These are phyloP conservation scores for Cyberlindnera veronae DNA, from an alignment of 805 yeast species.

Conservation along the genomic window DNA sequence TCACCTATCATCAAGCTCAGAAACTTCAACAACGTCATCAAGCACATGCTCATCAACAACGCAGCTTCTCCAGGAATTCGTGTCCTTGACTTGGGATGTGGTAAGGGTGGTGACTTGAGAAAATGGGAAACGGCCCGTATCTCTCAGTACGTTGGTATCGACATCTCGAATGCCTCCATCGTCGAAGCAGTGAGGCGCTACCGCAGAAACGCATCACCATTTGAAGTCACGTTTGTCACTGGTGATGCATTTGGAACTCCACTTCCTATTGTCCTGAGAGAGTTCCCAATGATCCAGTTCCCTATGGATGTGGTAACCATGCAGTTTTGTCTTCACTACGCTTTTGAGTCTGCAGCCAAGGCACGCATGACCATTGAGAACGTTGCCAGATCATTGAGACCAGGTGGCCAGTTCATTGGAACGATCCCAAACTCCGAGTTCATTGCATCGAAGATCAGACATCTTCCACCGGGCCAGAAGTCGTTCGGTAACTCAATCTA, in stretches of 20 bases:
- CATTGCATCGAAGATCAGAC: constrained; percentile 61
- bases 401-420: constrained; percentile 89
- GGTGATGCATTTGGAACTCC: constrained; percentile 86
- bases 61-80: constrained; percentile 51
- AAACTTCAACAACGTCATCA: constrained; percentile 88
- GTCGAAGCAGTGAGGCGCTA: constrained; percentile 80
- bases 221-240: constrained; percentile 80
- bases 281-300: constrained; percentile 62
- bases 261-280: constrained; percentile 61
- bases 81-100: constrained; percentile 89
- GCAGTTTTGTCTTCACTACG: constrained; percentile 94
- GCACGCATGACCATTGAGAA: constrained; percentile 71
- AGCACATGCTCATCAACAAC: constrained; percentile 77
- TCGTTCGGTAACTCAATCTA: constrained; percentile 86
- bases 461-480: constrained; percentile 47
- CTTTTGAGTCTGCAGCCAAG: constrained; percentile 81
- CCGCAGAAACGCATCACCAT: constrained; percentile 51
- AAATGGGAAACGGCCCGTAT: constrained; percentile 79
- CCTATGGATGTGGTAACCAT: constrained; percentile 87
- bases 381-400: constrained; percentile 66
- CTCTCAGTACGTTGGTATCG: constrained; percentile 82
- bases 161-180: constrained; percentile 85
- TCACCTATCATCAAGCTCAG: constrained; percentile 86
- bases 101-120: constrained; percentile 95
- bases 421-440: constrained; percentile 92